phyloP scores from a whole-genome alignment of 208 protist genomes.

The Trypanosomatidae sp. region DNA sequence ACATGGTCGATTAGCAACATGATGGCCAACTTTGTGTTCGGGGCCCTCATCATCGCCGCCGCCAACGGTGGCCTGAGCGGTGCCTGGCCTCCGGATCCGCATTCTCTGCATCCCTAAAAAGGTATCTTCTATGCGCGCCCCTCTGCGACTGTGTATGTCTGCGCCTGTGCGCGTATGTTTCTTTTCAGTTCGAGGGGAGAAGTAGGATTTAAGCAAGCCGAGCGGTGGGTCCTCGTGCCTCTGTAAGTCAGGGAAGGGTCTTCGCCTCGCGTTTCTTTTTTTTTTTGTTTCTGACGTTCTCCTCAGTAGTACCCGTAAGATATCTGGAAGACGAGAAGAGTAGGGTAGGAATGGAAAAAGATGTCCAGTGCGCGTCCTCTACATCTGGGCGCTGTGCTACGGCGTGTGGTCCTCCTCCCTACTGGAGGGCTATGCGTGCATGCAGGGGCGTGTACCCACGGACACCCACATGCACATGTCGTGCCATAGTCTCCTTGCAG shows the following conservation, averaged over 20 bases:
- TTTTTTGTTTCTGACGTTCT: no score
- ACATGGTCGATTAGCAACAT: conserved; percentile 80
- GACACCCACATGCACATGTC: neutral
- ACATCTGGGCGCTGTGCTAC: neutral
- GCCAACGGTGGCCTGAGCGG: conserved; percentile 82
- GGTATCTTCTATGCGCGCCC: neutral
- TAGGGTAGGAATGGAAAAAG: neutral
- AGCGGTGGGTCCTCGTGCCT: neutral
- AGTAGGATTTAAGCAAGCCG: neutral
- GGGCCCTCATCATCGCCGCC: conserved; percentile 70
- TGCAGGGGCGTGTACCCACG: neutral
- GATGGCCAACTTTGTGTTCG: conserved; percentile 75
- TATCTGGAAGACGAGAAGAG: neutral
- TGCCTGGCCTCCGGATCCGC: conserved; percentile 81
- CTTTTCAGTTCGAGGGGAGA: neutral
- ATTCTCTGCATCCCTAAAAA: conserved; percentile 73
- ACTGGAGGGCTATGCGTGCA: neutral
- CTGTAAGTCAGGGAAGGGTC: neutral
- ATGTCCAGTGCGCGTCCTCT: neutral
- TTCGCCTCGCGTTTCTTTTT: neutral
- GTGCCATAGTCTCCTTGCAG: neutral
- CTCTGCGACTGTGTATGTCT: neutral
- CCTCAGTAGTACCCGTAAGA: conserved; percentile 8
- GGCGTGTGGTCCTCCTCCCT: neutral
- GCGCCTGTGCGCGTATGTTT: neutral